phyloP scores from a whole-genome alignment of 768 basidiomycete genomes.

The Mycena vulgaris region DNA sequence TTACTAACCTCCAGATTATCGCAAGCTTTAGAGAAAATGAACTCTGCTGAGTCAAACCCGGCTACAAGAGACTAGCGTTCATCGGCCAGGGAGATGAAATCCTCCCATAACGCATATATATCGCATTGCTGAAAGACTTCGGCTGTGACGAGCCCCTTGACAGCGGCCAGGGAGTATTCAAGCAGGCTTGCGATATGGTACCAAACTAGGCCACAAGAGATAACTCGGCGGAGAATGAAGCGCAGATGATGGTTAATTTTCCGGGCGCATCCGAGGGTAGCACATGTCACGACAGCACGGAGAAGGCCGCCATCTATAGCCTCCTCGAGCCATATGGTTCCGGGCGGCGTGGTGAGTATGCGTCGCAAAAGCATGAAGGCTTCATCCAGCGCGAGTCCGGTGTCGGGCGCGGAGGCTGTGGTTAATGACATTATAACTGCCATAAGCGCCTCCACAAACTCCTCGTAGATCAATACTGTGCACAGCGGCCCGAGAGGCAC shows the following conservation, averaged over 20 bases:
- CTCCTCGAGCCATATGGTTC: neutral
- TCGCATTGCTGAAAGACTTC: neutral
- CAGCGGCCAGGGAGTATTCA: neutral
- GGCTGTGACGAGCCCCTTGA: neutral
- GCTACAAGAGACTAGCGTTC: neutral
- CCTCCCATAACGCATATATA: neutral
- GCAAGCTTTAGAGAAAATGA: neutral
- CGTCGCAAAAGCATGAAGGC: neutral
- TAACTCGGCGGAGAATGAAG: neutral
- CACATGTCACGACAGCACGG: neutral
- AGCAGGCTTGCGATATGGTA: neutral
- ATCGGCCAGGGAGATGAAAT: neutral
- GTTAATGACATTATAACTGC: too few relatives aligned
- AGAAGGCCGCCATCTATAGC: neutral
- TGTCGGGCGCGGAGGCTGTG: too few relatives aligned
- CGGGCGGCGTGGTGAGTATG: neutral
- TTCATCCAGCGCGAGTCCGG: neutral
- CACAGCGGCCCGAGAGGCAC: too few relatives aligned
- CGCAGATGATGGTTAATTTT: neutral
- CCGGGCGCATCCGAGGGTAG: neutral
- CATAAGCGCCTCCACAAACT: too few relatives aligned
- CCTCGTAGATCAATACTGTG: too few relatives aligned
- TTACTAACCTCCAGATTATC: neutral
- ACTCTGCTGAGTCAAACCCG: neutral
- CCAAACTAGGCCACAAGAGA: neutral